phyloP scores from a whole-genome alignment of 1,284 basidiomycete genomes.

The Lignosus rhinocerotis region DNA sequence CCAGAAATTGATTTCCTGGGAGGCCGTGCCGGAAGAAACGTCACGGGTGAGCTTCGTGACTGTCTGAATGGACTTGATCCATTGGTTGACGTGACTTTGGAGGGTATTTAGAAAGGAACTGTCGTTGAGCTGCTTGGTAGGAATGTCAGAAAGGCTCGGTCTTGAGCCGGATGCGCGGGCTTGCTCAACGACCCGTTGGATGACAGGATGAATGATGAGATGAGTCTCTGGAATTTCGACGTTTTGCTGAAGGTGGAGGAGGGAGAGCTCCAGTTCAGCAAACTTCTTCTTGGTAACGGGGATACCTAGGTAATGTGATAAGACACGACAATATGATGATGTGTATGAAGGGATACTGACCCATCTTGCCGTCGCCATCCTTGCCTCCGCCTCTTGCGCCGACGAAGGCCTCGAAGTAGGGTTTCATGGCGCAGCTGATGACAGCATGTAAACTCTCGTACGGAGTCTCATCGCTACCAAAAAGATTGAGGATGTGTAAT shows the following conservation, averaged over 20 bases:
- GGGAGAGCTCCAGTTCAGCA: constrained; percentile 94
- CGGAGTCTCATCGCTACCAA: constrained; percentile 87
- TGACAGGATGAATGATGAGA: constrained; percentile 88
- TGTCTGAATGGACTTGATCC: constrained; percentile 98
- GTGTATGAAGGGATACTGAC: constrained; percentile 40
- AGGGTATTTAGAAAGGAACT: constrained; percentile 92
- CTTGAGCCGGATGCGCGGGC: constrained; percentile 58
- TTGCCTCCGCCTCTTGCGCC: constrained; percentile 73
- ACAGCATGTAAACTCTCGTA: constrained; percentile 97
- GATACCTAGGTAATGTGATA: constrained; percentile 63
- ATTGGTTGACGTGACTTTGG: constrained; percentile 92
- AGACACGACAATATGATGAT: background rate
- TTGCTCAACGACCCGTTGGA: constrained; percentile 86
- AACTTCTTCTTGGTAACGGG: constrained; percentile 99
- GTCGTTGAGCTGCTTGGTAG: constrained; percentile 77
- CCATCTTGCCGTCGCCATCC: constrained; percentile 86
- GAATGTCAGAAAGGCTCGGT: constrained; percentile 78
- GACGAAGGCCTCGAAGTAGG: constrained; percentile 98
- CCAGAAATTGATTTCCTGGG: constrained; percentile 99
- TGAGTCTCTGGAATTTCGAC: constrained; percentile 98
- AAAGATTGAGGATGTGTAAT: constrained; percentile 91
- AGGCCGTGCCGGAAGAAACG: constrained; percentile 94
- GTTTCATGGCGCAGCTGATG: constrained; percentile 94
- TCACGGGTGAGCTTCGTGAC: constrained; percentile 94
- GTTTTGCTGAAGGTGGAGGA: constrained; percentile 96